A percentile compares a stretch with the other conserved stretches of the same genome.
These are phyloP conservation scores for Wickerhamomyces alni DNA, from an alignment of 805 yeast species.

Conservation along the genomic window DNA sequence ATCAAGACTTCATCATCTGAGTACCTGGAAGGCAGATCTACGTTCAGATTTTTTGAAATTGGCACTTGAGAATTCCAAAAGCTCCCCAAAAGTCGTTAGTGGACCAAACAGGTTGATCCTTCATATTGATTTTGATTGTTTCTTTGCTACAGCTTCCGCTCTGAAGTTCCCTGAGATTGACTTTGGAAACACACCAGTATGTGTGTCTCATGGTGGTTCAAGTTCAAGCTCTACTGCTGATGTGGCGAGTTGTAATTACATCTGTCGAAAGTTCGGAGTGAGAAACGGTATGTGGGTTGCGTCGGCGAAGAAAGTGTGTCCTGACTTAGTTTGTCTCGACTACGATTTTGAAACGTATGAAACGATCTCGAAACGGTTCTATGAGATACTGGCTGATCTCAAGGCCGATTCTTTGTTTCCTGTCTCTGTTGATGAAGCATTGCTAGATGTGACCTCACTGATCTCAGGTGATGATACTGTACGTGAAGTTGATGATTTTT, in stretches of 20 bases:
- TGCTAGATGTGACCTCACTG: constrained; percentile 54
- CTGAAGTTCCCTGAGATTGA: constrained; percentile 48
- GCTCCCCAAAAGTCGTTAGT: not conserved
- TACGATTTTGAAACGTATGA: constrained; percentile 77
- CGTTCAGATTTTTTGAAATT: constrained; percentile 50
- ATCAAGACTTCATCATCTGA: constrained; percentile 83
- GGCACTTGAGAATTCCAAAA: constrained; percentile 29
- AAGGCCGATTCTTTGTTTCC: constrained; percentile 46
- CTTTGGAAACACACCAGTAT: constrained; percentile 43
- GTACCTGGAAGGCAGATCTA: constrained; percentile 79
- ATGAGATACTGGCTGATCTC: constrained; percentile 46
- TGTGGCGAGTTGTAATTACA: constrained; percentile 88
- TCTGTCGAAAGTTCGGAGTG: constrained; percentile 74
- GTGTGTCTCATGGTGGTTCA: constrained; percentile 47
- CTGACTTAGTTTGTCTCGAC: constrained; percentile 52
- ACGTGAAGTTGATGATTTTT: constrained; percentile 22
- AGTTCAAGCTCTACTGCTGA: constrained; percentile 50
- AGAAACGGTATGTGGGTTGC: constrained; percentile 88
- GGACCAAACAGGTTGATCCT: constrained; percentile 34
- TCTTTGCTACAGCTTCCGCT: constrained; percentile 84
- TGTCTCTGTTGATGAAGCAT: constrained; percentile 87
- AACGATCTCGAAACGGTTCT: constrained; percentile 54
- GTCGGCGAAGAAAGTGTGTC: constrained; percentile 60
- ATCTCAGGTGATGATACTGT: constrained; percentile 20
- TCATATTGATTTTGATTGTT: constrained; percentile 91